Base-by-base conservation (phyloP, 352 stramenopile genomes). In the Lagenidium sp. region DNA sequence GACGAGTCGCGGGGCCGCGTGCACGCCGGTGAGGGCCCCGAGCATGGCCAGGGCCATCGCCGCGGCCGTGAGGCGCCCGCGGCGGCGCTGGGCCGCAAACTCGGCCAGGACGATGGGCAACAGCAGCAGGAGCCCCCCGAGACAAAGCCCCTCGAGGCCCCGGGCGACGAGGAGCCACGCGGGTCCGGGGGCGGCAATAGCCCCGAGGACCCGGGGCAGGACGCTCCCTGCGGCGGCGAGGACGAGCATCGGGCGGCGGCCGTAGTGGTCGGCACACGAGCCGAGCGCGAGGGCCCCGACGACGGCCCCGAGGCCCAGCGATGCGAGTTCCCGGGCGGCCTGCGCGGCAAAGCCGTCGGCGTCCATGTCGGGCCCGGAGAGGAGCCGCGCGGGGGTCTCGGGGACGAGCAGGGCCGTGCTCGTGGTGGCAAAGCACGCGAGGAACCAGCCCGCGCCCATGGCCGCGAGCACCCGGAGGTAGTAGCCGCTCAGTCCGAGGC, bases 221-320 rank as follows among this genome's bases (percentile, higher is more conserved):
- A 75, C 36, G 48, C 63, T 77, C 31, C 72, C 55, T 21, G 22
- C 39, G 20, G 78, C 37, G 1, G 66, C 61, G 12, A 45, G 43
- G 1, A 85, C 41, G 15, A 86, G 44, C 22, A 83, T 52, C 7
- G 45, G 50, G 25, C 63, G 53, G 6, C 71, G 59, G 11, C 73
- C 73, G 46, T 65, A 84, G 43, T 83, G 57, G 44, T 89, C 77
- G 13, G 68, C 73, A 12, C 68, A 59, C 16, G 70, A 59, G 11
- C 77, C 77, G 39, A 77, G 69, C 18, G 65, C 28, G 3, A 80
- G 5, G 4, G 57, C 65, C 32, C 77, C 77, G n/a, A 74, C n/a
- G 6, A 63, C 54, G 21, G 63, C 57, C 4, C 66, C 71, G 4
- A 67, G 24, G 11, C 41, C 41, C 2, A 53, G 22, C 24, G 44